Evolutionary conservation across 1,139 yeast species (phyloP), one percentile per base, ranked within the genome.

Genomic region (Geotrichum restrictum): DNA sequence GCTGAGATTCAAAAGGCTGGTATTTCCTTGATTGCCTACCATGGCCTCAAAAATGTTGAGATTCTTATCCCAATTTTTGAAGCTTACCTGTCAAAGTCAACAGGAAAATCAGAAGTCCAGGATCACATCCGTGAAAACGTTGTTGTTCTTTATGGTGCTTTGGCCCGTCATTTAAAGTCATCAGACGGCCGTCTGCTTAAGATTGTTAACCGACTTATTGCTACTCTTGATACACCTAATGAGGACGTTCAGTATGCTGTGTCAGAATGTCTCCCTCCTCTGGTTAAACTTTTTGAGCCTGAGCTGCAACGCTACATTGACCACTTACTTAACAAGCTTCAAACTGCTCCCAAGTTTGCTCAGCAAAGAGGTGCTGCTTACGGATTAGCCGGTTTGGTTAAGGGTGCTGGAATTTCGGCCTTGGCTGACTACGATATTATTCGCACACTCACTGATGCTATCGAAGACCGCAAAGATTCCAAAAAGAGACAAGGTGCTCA

Each of bases 1-100:
- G 86, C 83, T 58, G 94, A 86, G 64, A 77, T 91, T 66, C 89
- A 88, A 64, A 93, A 85, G 55, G 94, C 96, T n/a, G 98, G 96
- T 53, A 76, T 85, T 54, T 81, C 78, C 41, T 75, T 88, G 38
- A 81, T 93, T 51, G 76, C 81, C 46, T 62, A 66, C 1, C 85
- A 84, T 59, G 96, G 96, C 18, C 73, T 79, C 19, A 66, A 69
- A 3, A 74, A 76, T 55, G 84, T 89, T 29, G 95, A 88, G 64
- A 70, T 73, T 1, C 74, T 93, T 63, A 82, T 88, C 60, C 86
- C 93, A 1, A 75, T 89, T 19, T 86, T 93, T 62, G 98, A 91
- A 68, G 63, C 65, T 3, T 77, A 80, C 54, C 75, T 85, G 52
- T 60, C 62, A 14, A 57, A 54, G 55, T 67, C 62, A 5, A 62